Evolutionary conservation across 2,329 filamentous ascomycete genomes (phyloP).

Genomic region (Endocalyx cinctus): DNA sequence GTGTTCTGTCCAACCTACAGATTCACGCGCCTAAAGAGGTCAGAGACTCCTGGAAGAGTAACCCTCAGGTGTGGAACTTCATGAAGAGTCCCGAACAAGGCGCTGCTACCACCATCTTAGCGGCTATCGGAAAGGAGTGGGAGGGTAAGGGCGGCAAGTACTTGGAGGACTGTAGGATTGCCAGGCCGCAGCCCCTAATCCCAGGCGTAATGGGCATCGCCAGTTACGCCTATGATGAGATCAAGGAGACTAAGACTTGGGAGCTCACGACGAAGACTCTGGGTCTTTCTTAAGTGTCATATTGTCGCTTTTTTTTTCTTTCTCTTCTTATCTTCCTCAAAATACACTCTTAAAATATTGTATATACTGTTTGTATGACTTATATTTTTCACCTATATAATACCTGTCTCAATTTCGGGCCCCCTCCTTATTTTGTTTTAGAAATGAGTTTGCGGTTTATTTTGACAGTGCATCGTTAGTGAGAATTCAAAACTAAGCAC

Average conservation of each 20-base stretch:
- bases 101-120: slow-evolving; percentile 40
- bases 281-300: too few species aligned
- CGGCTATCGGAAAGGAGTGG: slow-evolving; percentile 32
- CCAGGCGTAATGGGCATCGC: slow-evolving; percentile 17
- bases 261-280: slow-evolving; percentile 15
- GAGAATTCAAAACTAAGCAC: too few species aligned
- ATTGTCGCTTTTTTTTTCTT: too few species aligned
- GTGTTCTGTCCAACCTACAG: slow-evolving; percentile 27
- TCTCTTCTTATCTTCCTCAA: too few species aligned
- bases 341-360: too few species aligned
- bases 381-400: too few species aligned
- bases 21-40: slow-evolving; percentile 16
- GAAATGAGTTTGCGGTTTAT: too few species aligned
- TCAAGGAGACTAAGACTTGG: slow-evolving; percentile 36
- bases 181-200: slow-evolving; percentile 21
- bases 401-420: too few species aligned
- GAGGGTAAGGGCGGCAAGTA: slow-evolving; percentile 39
- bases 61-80: slow-evolving; percentile 2
- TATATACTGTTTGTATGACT: too few species aligned
- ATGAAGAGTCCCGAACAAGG: slow-evolving; percentile 37
- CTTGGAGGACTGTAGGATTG: slow-evolving; percentile 33
- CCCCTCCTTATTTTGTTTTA: too few species aligned
- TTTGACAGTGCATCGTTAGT: too few species aligned
- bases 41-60: slow-evolving; percentile 9
- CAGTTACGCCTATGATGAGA: slow-evolving; percentile 30